Evolutionary conservation across 768 basidiomycete genomes (phyloP).

Genomic region (Trametes cingulata): DNA sequence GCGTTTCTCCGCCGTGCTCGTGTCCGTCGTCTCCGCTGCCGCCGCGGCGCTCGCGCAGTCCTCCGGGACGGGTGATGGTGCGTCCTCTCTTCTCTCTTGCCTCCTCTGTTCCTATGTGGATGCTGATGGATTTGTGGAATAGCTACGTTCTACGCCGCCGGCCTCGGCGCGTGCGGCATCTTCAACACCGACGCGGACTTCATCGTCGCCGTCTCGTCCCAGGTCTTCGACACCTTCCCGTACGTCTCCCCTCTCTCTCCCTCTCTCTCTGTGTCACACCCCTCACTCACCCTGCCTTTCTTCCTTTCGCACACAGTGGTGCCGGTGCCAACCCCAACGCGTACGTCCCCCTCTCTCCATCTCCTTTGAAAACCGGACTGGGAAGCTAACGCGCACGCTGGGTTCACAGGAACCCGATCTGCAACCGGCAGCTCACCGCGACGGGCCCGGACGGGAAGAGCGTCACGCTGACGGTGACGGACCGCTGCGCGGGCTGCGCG

Average conservation of each 20-base stretch:
- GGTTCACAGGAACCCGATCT: slow-evolving; percentile 39
- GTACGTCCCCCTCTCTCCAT: neutral
- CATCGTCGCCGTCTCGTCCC: slow-evolving; percentile 39
- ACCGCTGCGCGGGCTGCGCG: slow-evolving; percentile 35
- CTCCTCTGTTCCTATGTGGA: neutral
- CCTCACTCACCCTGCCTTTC: neutral
- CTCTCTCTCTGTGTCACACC: neutral
- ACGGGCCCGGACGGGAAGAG: slow-evolving; percentile 29
- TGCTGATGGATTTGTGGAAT: neutral
- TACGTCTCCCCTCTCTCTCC: slow-evolving; percentile 12
- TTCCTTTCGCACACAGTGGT: slow-evolving; percentile 19
- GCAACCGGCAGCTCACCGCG: slow-evolving; percentile 29
- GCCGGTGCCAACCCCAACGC: slow-evolving; percentile 17
- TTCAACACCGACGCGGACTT: slow-evolving; percentile 32
- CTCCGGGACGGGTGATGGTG: slow-evolving; percentile 17
- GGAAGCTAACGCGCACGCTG: slow-evolving; percentile 22
- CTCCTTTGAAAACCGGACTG: neutral
- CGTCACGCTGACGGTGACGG: slow-evolving; percentile 32
- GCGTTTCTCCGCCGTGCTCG: slow-evolving; percentile 18
- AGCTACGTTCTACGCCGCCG: slow-evolving; percentile 36
- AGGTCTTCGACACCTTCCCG: slow-evolving; percentile 39
- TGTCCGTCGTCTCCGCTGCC: slow-evolving; percentile 12
- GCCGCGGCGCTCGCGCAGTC: slow-evolving; percentile 6
- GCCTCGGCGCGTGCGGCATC: slow-evolving; percentile 45
- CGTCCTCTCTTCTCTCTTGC: neutral